These are phyloP conservation scores for Luffa aegyptiaca DNA, from an alignment of 306 rosid genomes.

Conservation along the genomic window DNA sequence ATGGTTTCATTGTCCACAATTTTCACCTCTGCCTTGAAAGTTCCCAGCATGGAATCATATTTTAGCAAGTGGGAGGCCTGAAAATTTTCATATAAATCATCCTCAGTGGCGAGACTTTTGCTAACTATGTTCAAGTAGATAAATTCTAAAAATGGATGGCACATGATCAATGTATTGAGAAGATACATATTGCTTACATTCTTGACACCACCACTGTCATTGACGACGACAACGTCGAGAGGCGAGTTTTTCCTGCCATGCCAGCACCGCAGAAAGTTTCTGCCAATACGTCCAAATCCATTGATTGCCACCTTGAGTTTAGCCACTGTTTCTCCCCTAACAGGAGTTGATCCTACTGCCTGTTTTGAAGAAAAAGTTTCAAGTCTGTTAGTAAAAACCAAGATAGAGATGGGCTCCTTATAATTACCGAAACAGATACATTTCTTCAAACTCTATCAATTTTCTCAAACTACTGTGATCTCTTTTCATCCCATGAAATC, in stretches of 20 bases:
- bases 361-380: constrained; percentile 14
- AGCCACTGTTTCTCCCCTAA: constrained; percentile 76
- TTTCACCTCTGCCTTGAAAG: constrained; percentile 82
- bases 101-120: not conserved
- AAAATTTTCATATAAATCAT: not conserved
- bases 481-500: not conserved
- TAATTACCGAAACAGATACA: not conserved
- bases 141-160: not conserved
- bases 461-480: not conserved
- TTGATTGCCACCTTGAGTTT: constrained; percentile 96
- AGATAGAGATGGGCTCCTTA: not conserved
- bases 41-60: constrained; percentile 92
- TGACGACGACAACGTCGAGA: constrained; percentile 81
- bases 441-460: not conserved
- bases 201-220: constrained; percentile 99
- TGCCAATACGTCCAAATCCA: constrained; percentile 94
- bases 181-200: constrained; percentile 38
- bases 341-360: constrained; percentile 47
- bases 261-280: constrained; percentile 98
- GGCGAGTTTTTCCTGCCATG: constrained; percentile 90
- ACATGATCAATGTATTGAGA: not conserved
- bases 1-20: constrained; percentile 57
- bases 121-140: not conserved
- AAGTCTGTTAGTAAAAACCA: not conserved
- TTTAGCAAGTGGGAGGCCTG: constrained; percentile 85